These are phyloP conservation scores for Epichloe coenophiala DNA, from an alignment of 2,329 filamentous ascomycete species.

Conservation along the genomic window DNA sequence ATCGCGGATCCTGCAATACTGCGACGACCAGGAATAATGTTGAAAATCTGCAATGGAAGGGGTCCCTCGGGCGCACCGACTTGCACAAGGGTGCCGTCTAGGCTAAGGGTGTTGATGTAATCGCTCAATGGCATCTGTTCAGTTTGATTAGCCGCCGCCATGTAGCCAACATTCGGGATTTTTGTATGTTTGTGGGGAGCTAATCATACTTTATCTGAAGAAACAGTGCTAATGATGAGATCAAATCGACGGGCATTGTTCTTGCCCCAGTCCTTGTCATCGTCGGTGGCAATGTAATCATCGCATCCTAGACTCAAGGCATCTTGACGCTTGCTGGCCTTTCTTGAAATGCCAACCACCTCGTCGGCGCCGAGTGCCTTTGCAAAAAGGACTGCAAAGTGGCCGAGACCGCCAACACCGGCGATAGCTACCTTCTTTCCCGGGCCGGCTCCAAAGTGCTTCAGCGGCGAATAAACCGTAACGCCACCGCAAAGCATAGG, in stretches of 20 bases:
- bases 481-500: slow-evolving; percentile 62
- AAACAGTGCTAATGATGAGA: slow-evolving; percentile 46
- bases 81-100: slow-evolving; percentile 49
- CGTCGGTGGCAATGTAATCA: slow-evolving; percentile 27
- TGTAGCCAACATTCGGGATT: background rate
- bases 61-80: slow-evolving; percentile 31
- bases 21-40: slow-evolving; percentile 40
- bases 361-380: slow-evolving; percentile 51
- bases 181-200: no score
- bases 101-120: slow-evolving; percentile 46
- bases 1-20: slow-evolving; percentile 32
- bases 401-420: slow-evolving; percentile 54
- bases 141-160: background rate
- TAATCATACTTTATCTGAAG: slow-evolving; percentile 16
- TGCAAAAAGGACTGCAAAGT: slow-evolving; percentile 56
- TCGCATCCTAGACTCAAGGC: slow-evolving; percentile 44
- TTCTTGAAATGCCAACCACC: slow-evolving; percentile 46
- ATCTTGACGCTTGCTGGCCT: slow-evolving; percentile 37
- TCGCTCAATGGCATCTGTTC: slow-evolving; percentile 42
- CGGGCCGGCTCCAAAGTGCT: slow-evolving; percentile 48
- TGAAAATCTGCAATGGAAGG: slow-evolving; percentile 18
- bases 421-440: slow-evolving; percentile 49
- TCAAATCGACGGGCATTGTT: slow-evolving; percentile 39
- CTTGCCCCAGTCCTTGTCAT: slow-evolving; percentile 40
- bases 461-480: slow-evolving; percentile 51